Conservation (phyloP, 2,329 filamentous ascomycete species). For the Mycogone perniciosa region DNA sequence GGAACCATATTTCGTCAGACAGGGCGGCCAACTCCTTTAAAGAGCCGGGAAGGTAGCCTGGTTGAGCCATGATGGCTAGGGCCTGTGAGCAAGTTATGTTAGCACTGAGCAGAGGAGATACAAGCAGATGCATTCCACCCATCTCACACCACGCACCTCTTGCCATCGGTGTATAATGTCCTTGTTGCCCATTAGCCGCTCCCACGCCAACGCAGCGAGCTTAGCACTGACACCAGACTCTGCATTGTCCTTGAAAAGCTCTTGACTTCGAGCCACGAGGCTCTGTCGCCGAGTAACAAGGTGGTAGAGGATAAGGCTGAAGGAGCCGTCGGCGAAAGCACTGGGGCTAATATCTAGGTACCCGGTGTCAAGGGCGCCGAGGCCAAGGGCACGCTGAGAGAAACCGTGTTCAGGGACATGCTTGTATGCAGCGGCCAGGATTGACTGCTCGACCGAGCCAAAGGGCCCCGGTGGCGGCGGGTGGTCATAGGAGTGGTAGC, state of each 20-base stretch:
- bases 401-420: constrained; percentile 83
- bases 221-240: constrained; percentile 50
- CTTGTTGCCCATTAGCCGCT: constrained; percentile 67
- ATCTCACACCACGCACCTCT: constrained; percentile 53
- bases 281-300: constrained; percentile 59
- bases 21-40: constrained; percentile 73
- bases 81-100: constrained; percentile 46
- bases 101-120: neutral
- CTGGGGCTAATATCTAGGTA: constrained; percentile 83
- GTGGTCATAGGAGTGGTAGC: constrained; percentile 72
- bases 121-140: neutral
- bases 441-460: constrained; percentile 61
- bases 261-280: constrained; percentile 39
- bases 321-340: constrained; percentile 71
- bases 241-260: constrained; percentile 34
- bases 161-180: constrained; percentile 74
- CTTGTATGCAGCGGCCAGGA: constrained; percentile 72
- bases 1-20: constrained; percentile 87
- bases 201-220: constrained; percentile 67
- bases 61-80: constrained; percentile 82
- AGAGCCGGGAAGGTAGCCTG: constrained; percentile 67
- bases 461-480: constrained; percentile 53
- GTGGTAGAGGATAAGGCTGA: constrained; percentile 76
- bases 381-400: constrained; percentile 62
- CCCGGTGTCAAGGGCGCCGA: constrained; percentile 76